Conservation (phyloP, 2,329 filamentous ascomycete species). For the Claviceps lovelessii region DNA sequence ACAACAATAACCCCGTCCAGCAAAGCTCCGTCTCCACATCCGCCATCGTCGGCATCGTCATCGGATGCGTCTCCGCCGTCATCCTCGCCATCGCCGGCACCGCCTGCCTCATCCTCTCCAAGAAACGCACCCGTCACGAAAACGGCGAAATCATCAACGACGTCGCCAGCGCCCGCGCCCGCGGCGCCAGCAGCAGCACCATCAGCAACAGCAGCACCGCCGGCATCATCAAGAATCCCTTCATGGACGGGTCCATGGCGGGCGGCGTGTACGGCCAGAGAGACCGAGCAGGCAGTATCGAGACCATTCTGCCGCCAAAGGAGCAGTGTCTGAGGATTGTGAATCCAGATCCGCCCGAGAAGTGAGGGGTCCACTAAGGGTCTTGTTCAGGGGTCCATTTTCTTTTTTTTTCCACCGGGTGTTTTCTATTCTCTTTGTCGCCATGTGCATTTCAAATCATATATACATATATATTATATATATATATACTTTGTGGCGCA, state of each 20-base stretch:
- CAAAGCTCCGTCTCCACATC: background rate
- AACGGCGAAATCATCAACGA: background rate
- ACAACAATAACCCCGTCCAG: background rate
- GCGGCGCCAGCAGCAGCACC: too few relatives aligned
- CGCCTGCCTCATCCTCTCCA: background rate
- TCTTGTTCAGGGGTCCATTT: background rate
- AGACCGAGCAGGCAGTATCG: constrained; percentile 2
- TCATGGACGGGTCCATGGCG: background rate
- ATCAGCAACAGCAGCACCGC: background rate
- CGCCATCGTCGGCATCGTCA: background rate
- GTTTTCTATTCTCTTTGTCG: background rate
- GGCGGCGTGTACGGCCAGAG: background rate
- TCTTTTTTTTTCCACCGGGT: background rate
- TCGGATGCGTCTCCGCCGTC: background rate
- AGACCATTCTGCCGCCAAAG: background rate
- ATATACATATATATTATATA: too few relatives aligned
- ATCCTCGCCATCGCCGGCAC: background rate
- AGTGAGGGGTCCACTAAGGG: background rate
- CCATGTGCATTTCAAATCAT: too few relatives aligned
- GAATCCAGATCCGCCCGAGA: constrained; percentile 4
- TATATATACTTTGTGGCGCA: too few relatives aligned
- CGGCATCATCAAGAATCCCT: background rate
- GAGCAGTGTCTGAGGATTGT: constrained; percentile 1
- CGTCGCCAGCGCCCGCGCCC: background rate
- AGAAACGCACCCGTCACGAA: background rate